Percentiles rank a stretch among this genome's conserved stretches.
These are phyloP conservation scores for Fusarium sp. DNA, from an alignment of 2,329 filamentous ascomycete genomes.

Conservation along the genomic window DNA sequence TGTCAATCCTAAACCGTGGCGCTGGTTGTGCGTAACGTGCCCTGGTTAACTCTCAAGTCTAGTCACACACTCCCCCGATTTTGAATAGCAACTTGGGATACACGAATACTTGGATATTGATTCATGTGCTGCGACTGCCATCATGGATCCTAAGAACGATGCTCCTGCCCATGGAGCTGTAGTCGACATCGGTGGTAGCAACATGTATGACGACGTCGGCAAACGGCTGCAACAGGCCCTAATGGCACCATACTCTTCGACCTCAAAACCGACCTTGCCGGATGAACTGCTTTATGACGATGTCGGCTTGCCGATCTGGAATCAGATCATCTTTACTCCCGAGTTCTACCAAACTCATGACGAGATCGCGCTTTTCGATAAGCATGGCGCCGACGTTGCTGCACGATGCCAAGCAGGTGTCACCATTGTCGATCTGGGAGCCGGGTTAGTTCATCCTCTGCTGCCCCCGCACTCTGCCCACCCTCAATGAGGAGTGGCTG, in stretches of 20 bases:
- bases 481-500: slow-evolving; percentile 13
- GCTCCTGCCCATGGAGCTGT: slow-evolving; percentile 48
- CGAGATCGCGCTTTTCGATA: slow-evolving; percentile 52
- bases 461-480: slow-evolving; percentile 27
- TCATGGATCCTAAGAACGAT: slow-evolving; percentile 28
- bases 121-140: slow-evolving; percentile 1
- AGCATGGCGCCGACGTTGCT: slow-evolving; percentile 51
- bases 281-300: slow-evolving; percentile 56
- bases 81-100: slow-evolving; percentile 2
- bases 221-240: slow-evolving; percentile 45
- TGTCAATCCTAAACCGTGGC: slow-evolving; percentile 1
- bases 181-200: slow-evolving; percentile 53
- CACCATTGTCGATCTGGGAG: slow-evolving; percentile 55
- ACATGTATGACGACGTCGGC: slow-evolving; percentile 46
- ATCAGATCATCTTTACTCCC: slow-evolving; percentile 53
- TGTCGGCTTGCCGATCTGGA: slow-evolving; percentile 53
- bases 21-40: slow-evolving; percentile 13
- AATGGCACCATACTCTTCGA: slow-evolving; percentile 34
- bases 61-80: slow-evolving; percentile 4
- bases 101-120: background rate
- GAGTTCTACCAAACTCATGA: slow-evolving; percentile 57
- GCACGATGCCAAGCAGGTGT: slow-evolving; percentile 44
- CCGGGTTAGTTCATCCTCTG: slow-evolving; percentile 51
- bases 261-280: slow-evolving; percentile 48
- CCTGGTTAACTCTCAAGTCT: slow-evolving; percentile 7